Base-by-base conservation (phyloP, 1,284 basidiomycete genomes). In the Xerocomus amazonicus region DNA sequence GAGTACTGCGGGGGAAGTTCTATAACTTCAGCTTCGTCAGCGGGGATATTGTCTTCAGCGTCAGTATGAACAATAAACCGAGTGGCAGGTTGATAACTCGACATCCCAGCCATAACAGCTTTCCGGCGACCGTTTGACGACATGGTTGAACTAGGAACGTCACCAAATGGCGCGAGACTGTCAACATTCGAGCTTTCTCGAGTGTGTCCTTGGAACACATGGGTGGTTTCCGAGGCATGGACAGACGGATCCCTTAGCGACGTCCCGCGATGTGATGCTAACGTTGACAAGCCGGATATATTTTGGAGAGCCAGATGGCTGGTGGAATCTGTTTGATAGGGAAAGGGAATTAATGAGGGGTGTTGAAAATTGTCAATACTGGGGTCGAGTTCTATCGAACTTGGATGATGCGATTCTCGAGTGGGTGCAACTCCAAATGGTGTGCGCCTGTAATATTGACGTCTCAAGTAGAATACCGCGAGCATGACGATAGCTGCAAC, bases 1-100 rank as follows among this genome's bases (percentile, higher is more conserved):
- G 75, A 75, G 60, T 90, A 90, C 66, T 82, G 80, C 16, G 88
- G 88, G 14, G 87, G 87, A 6, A 89, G 73, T 64, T 90, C 88
- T 14, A 90, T 74, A 19, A 87, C 68, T 9, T 77, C 85, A 16
- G 78, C 70, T 33, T 72, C 72, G 38, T 74, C 73, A n/a, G 72
- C 72, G 28, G 68, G 65, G 16, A 73, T 49, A 14, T 59, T 63
- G 53, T 83, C 81, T 50, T 84, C 84, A 9, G 77, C 76, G 61
- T 90, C 87, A 1, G 82, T 86, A 59, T 90, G 87, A 9, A 89
- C 53, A 51, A 90, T 74, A 63, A 81, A 84, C 39, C 82, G 76
- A 28, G 81, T 69, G 9, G 77, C 68, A 31, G 59, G 52, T 48
- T 68, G 71, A 56, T 79, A 73, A 17, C 56, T 51, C 8, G 70